phyloP scores from a whole-genome alignment of 139 green algal species.

The Chlamydomonas incerta region DNA sequence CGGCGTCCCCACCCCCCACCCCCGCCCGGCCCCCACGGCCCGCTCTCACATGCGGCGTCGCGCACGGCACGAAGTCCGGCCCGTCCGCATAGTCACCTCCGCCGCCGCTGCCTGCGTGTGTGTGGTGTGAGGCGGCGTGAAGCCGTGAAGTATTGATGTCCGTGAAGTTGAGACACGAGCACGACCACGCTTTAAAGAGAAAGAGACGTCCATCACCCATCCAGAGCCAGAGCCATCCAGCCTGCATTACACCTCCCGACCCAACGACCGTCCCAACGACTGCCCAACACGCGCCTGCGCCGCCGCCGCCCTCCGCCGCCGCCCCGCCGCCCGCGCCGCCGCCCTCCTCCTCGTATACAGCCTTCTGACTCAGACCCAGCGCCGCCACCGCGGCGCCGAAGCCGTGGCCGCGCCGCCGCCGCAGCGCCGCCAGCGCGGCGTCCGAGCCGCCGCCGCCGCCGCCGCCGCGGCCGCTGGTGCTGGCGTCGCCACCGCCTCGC shows the following conservation, averaged over 20 bases:
- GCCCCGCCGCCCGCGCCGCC: not conserved
- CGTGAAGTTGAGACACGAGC: no score
- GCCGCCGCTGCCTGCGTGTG: constrained; percentile 7
- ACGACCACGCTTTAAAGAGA: no score
- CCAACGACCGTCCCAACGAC: no score
- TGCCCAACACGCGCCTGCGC: not conserved
- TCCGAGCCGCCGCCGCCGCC: not conserved
- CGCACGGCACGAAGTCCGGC: constrained; percentile 82
- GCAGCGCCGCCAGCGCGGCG: not conserved
- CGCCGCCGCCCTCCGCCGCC: not conserved
- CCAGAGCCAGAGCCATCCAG: no score
- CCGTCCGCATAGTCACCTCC: constrained; percentile 74
- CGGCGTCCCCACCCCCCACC: no score
- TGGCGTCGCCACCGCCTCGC: constrained; percentile 11
- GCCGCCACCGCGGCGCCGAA: constrained; percentile 85
- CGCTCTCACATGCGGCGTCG: constrained; percentile 56
- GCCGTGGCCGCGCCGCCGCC: constrained; percentile 24
- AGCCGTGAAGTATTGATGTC: no score
- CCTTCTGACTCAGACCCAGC: constrained; percentile 96
- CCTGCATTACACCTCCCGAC: no score
- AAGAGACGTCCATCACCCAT: no score
- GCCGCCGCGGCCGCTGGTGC: no score
- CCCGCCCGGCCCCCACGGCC: no score
- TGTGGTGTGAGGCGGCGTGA: no score
- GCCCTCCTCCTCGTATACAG: constrained; percentile 63